Evolutionary conservation across 306 rosid genomes (phyloP), one percentile per base, ranked within the genome.

Genomic region (Vicia faba): DNA sequence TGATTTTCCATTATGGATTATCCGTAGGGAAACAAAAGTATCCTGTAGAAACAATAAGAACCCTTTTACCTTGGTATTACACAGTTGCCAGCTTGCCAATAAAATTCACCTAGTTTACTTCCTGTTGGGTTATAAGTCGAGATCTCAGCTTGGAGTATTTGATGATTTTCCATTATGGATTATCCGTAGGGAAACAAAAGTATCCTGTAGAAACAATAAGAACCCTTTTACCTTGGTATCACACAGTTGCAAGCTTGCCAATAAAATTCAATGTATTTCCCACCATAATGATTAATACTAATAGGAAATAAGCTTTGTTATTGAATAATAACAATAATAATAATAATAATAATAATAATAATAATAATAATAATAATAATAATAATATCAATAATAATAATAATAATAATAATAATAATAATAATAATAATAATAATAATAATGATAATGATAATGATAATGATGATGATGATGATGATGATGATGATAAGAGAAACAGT

Each of bases 11-110:
- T 7, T 61, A 16, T 26, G 31, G 58, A 45, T 35, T 68, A 44
- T 45, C 61, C 19, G 8, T 54, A 6, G 71, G 56, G 48, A 43
- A 38, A 20, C 36, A 55, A 49, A 69, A 56, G 29, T 39, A 14
- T 69, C 53, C 13, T 41, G 38, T 40, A 43, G 48, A 68, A 67
- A 67, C 29, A 41, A 64, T 44, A 16, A 3, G 44, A 44, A 48
- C 39, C 68, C 31, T 48, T 71, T 71, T 70, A 53, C 48, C 51
- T 60, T 69, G 55, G 46, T 39, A 20, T 75, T 54, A 39, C 60
- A 39, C 19, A 15, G 10, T 35, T 64, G 29, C 45, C 20, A 45
- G 59, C 19, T 45, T 39, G 38, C 58, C 19, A 51, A 51, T 25
- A 12, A 15, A 55, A 41, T 58, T 72, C 36, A 4, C n/a, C n/a